Percentiles rank a stretch among this genome's conserved stretches.
Evolutionary conservation across 2,329 filamentous ascomycete species (phyloP).

Genomic region (Trichoderma sp.): DNA sequence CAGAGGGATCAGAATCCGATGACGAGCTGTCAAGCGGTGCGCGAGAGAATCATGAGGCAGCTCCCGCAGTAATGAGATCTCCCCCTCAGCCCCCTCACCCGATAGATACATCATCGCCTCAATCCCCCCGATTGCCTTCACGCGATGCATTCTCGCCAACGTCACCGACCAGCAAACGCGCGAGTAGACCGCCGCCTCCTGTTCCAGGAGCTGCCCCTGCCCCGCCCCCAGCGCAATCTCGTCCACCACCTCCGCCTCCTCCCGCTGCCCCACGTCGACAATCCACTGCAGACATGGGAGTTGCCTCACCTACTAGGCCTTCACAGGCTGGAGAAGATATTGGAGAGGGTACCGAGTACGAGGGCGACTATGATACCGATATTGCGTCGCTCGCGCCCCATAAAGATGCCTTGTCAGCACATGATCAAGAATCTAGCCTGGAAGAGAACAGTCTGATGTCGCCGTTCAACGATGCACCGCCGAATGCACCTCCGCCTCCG

Average conservation of each 20-base stretch:
- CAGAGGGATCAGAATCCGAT: slow-evolving; percentile 82
- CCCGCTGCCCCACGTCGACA: slow-evolving; percentile 59
- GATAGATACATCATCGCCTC: slow-evolving; percentile 33
- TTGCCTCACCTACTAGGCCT: slow-evolving; percentile 48
- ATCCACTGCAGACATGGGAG: slow-evolving; percentile 61
- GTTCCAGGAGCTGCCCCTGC: slow-evolving; percentile 60
- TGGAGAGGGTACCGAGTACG: slow-evolving; percentile 87
- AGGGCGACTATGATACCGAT: slow-evolving; percentile 97
- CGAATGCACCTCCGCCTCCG: slow-evolving; percentile 59
- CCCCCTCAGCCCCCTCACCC: slow-evolving; percentile 45
- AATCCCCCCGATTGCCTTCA: slow-evolving; percentile 44
- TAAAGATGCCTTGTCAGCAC: slow-evolving; percentile 87
- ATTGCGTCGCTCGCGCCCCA: slow-evolving; percentile 93
- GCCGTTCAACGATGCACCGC: slow-evolving; percentile 55
- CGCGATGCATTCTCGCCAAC: slow-evolving; percentile 49
- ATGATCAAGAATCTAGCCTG: slow-evolving; percentile 74
- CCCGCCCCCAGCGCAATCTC: slow-evolving; percentile 54
- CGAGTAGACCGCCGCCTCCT: slow-evolving; percentile 62
- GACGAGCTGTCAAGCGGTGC: slow-evolving; percentile 73
- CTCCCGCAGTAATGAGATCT: slow-evolving; percentile 39
- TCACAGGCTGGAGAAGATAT: slow-evolving; percentile 62
- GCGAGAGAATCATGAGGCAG: slow-evolving; percentile 42
- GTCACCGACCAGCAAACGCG: slow-evolving; percentile 57
- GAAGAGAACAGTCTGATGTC: slow-evolving; percentile 70
- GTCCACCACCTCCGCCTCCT: slow-evolving; percentile 71